Evolutionary conservation across 1,139 yeast genomes (phyloP).

Genomic region (Sugiyamaella xylanicola): DNA sequence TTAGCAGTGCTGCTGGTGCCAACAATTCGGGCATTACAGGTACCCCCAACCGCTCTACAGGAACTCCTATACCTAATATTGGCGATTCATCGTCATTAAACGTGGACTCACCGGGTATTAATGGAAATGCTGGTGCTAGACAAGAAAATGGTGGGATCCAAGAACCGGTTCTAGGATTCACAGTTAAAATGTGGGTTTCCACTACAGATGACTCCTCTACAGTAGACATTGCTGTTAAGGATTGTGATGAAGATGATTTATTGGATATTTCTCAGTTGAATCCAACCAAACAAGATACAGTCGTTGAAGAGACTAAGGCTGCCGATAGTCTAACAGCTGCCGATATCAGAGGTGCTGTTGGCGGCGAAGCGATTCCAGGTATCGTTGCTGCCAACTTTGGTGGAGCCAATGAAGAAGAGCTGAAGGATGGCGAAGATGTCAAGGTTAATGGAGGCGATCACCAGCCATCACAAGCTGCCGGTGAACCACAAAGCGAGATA

Average conservation of each 20-base stretch:
- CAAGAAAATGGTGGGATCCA: conserved; percentile 19
- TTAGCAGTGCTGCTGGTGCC: neutral
- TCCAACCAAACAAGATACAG: conserved; percentile 19
- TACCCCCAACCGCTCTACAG: conserved; percentile 22
- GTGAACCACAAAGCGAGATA: too few relatives aligned
- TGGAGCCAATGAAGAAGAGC: conserved; percentile 14
- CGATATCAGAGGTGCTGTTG: conserved; percentile 68
- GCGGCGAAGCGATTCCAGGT: conserved; percentile 57
- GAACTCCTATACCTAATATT: conserved; percentile 25
- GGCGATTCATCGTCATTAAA: conserved; percentile 16
- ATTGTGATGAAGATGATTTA: conserved; percentile 48
- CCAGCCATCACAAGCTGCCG: too few relatives aligned
- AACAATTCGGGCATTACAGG: conserved; percentile 14
- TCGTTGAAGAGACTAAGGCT: conserved; percentile 21
- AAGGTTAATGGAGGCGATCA: conserved; percentile 4
- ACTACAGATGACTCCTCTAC: conserved; percentile 35
- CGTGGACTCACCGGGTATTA: conserved; percentile 21
- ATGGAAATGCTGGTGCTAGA: conserved; percentile 26
- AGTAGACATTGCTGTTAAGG: conserved; percentile 33
- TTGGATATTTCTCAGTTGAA: conserved; percentile 40
- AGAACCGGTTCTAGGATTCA: conserved; percentile 36
- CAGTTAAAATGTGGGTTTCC: conserved; percentile 50
- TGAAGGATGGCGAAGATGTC: conserved; percentile 4
- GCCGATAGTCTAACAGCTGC: conserved; percentile 51
- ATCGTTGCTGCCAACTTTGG: conserved; percentile 33